Evolutionary conservation across 306 rosid genomes (phyloP).

Genomic region (Rosa chinensis): DNA sequence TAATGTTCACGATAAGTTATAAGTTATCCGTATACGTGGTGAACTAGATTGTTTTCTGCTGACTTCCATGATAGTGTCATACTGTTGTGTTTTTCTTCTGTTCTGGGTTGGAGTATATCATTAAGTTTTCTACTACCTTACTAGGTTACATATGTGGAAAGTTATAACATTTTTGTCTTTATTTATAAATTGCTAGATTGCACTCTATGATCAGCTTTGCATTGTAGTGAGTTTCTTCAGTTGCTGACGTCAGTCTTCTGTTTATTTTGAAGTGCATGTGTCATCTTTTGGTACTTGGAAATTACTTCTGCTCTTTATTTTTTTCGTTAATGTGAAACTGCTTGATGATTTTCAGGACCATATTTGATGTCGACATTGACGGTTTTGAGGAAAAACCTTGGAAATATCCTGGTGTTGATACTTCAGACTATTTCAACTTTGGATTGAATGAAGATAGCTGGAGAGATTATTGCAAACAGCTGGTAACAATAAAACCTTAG

Average conservation of each 20-base stretch:
- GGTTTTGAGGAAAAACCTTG: slow-evolving; percentile 95
- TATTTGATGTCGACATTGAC: slow-evolving; percentile 91
- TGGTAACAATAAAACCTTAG: slow-evolving; percentile 52
- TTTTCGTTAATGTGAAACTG: slow-evolving; percentile 22
- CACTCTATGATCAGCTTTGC: background rate
- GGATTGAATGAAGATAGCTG: slow-evolving; percentile 93
- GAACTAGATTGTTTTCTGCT: background rate
- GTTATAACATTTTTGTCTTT: background rate
- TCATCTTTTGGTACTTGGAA: background rate
- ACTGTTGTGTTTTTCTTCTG: background rate
- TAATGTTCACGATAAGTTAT: slow-evolving; percentile 29
- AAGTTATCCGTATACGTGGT: background rate
- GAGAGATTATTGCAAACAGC: slow-evolving; percentile 97
- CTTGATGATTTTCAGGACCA: slow-evolving; percentile 63
- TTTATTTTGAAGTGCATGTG: slow-evolving; percentile 13
- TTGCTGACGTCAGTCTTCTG: slow-evolving; percentile 4
- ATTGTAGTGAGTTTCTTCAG: background rate
- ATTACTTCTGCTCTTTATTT: slow-evolving; percentile 4
- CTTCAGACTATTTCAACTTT: slow-evolving; percentile 89
- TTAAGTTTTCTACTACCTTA: background rate
- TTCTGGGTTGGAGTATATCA: background rate
- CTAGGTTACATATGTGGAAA: background rate
- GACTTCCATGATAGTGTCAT: background rate
- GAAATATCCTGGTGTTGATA: slow-evolving; percentile 78
- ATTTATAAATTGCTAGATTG: background rate